Percentiles rank a stretch among this genome's conserved stretches.
These are phyloP conservation scores for Skeletonema marinoi DNA, from an alignment of 108 stramenopile species.

Conservation along the genomic window DNA sequence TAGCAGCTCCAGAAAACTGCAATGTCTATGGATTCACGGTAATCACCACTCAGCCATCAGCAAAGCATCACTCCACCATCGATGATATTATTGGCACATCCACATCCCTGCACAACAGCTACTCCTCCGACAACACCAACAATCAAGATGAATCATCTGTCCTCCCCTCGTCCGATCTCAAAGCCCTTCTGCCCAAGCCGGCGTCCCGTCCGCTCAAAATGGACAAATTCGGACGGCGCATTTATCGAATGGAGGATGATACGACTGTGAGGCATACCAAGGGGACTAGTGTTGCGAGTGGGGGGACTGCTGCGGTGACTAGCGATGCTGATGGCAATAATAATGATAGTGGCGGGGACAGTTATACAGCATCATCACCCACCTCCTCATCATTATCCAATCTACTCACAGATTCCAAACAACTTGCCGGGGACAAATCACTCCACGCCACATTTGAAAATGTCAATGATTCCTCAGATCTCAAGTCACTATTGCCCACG, in stretches of 20 bases:
- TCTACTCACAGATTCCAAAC: not conserved
- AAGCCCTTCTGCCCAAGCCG: slow-evolving; percentile 17
- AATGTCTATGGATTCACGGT: no score
- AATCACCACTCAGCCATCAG: no score
- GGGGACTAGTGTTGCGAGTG: not conserved
- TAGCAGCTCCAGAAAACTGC: no score
- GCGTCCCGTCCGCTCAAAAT: slow-evolving; percentile 8
- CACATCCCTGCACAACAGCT: not conserved
- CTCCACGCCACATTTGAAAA: not conserved
- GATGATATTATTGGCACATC: no score
- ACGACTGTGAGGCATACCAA: slow-evolving; percentile 20
- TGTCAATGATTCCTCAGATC: not conserved
- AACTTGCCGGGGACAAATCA: slow-evolving; percentile 5
- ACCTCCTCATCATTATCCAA: not conserved
- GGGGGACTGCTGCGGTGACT: not conserved
- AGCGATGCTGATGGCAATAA: not conserved
- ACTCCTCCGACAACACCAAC: not conserved
- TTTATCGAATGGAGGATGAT: slow-evolving; percentile 30
- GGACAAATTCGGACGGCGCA: slow-evolving; percentile 30
- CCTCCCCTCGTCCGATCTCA: slow-evolving; percentile 8
- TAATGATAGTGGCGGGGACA: not conserved
- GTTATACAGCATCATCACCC: no score
- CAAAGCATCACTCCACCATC: no score
- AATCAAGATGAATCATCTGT: not conserved
- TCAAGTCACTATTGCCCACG: slow-evolving; percentile 16